Percentiles rank a stretch among this genome's conserved stretches.
Evolutionary conservation across 2,329 filamentous ascomycete species (phyloP).

Genomic region (Sarocladiaceae sp.): DNA sequence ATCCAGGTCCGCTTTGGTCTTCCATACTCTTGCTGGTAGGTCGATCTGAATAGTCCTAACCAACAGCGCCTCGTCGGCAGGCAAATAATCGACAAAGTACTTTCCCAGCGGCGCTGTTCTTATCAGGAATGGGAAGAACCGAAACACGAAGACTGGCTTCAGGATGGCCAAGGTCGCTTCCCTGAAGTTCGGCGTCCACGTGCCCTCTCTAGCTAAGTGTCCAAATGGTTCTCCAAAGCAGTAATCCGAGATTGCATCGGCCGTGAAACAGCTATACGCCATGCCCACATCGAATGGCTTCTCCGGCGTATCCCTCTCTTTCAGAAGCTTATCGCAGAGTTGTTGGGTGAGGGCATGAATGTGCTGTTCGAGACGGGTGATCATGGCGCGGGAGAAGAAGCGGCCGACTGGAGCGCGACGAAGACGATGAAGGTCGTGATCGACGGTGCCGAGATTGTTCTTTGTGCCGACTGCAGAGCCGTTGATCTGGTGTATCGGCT

Average conservation of each 20-base stretch:
- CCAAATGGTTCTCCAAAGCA: constrained; percentile 33
- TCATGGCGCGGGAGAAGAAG: constrained; percentile 26
- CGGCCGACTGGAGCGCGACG: constrained; percentile 22
- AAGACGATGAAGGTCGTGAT: constrained; percentile 23
- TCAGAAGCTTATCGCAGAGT: constrained; percentile 23
- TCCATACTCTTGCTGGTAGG: constrained; percentile 9
- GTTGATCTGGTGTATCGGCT: constrained; percentile 12
- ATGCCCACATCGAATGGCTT: constrained; percentile 11
- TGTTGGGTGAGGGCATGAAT: constrained; percentile 20
- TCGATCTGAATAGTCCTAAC: constrained; percentile 14
- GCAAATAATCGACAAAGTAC: constrained; percentile 12
- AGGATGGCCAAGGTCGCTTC: constrained; percentile 22
- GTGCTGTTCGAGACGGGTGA: constrained; percentile 24
- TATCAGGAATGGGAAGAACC: constrained; percentile 13
- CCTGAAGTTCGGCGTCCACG: constrained; percentile 32
- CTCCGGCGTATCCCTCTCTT: background rate
- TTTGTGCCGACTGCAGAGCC: constrained; percentile 12
- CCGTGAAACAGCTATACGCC: constrained; percentile 34
- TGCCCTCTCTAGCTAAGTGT: constrained; percentile 22
- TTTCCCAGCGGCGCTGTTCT: constrained; percentile 10
- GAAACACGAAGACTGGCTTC: constrained; percentile 23
- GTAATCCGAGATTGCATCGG: constrained; percentile 32
- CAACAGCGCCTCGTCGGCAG: constrained; percentile 11
- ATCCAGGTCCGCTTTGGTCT: constrained; percentile 12
- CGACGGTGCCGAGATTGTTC: constrained; percentile 18